phyloP scores from a whole-genome alignment of 2,329 filamentous ascomycete species.

The Venturia asperata region DNA sequence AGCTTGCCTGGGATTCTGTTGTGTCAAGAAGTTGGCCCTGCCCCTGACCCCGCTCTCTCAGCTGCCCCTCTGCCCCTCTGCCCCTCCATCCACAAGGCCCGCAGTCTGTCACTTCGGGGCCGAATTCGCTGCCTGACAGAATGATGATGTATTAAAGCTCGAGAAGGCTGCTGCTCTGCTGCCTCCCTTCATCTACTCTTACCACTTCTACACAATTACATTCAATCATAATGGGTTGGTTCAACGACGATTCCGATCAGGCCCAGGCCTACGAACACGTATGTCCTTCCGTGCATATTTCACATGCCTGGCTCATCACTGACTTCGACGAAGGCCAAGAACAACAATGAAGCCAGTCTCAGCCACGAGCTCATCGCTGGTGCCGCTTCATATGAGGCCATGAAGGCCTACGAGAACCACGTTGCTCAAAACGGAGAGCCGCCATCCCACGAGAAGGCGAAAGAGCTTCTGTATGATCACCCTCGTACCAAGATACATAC shows the following conservation, averaged over 20 bases:
- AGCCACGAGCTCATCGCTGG: slow-evolving; percentile 16
- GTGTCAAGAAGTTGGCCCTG: not conserved
- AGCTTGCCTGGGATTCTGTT: not conserved
- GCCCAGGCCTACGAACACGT: slow-evolving; percentile 4
- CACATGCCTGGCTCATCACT: not conserved
- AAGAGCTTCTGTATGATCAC: slow-evolving; percentile 1
- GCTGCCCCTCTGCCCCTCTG: slow-evolving; percentile 3
- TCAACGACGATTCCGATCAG: slow-evolving; percentile 8
- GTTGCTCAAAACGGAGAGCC: slow-evolving; percentile 6
- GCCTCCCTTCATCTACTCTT: not conserved
- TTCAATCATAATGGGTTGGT: slow-evolving; percentile 10
- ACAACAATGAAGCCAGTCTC: not conserved
- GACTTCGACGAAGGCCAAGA: not conserved
- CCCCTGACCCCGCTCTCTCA: not conserved
- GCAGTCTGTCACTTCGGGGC: not conserved
- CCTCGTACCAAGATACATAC: too few relatives aligned
- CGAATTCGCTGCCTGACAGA: not conserved
- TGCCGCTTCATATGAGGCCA: slow-evolving; percentile 13
- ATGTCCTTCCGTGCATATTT: not conserved
- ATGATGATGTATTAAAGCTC: slow-evolving; percentile 1
- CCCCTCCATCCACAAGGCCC: not conserved
- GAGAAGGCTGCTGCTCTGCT: not conserved
- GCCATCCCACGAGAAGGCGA: slow-evolving; percentile 7
- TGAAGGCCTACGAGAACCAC: slow-evolving; percentile 16
- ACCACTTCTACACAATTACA: not conserved